Evolutionary conservation across 768 basidiomycete genomes (phyloP), one percentile per base, ranked within the genome.

Genomic region (Tephrocybe sp.): DNA sequence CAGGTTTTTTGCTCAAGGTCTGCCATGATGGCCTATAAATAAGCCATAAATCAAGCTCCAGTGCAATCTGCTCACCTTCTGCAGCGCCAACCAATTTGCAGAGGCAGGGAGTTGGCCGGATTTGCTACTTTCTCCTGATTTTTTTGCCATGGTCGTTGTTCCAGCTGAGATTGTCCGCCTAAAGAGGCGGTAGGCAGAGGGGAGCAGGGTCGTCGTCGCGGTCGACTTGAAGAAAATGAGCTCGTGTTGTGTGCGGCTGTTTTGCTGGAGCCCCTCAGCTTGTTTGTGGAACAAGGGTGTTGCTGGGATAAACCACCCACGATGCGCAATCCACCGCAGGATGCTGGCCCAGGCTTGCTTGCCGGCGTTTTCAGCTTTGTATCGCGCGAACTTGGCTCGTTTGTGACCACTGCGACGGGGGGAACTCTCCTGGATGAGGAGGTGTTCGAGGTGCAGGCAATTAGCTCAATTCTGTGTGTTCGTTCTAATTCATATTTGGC

Each of bases 351-450:
- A 40, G 80, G 84, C 36, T 59, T 86, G 2, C 58, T 88, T 18
- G 80, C 84, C 0, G 82, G 81, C 55, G 84, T 90, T 4, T 74
- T 90, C 56, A 77, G 70, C 64, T 88, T 84, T 63, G 79, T 92
- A 4, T 81, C 87, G 10, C 74, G 81, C 44, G 89, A 92, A 64
- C 62, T 90, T 32, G 82, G 82, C 40, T 82, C 83, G 10, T 91
- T 92, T 64, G 75, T 90, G 21, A 68, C 77, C 17, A 85, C 73
- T 59, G 89, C 89, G 42, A 81, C 84, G 8, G 84, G 83, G 4
- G 67, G 69, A 7, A 52, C 66, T 1, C 51, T 64, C 26, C 44
- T 58, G 8, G 61, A 61, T 4, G 37, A 46, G 14, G 48, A 55
- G 7, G 55, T 50, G 24, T 37, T 32, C n/a, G 57, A 50, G 52